Evolutionary conservation across 768 basidiomycete species (phyloP).

Genomic region (Tephrocybe sp.): DNA sequence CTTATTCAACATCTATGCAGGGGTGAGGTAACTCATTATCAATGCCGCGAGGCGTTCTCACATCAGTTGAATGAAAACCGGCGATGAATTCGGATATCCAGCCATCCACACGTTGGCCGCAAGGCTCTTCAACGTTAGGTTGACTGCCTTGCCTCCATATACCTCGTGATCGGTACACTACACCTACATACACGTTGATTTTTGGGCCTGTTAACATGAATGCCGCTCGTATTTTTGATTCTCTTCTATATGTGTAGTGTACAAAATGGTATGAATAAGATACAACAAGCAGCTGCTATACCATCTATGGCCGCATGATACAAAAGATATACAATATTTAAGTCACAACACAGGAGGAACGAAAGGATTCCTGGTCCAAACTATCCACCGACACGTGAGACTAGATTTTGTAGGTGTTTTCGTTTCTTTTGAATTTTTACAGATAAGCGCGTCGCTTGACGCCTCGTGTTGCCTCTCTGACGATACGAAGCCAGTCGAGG

Average conservation of each 20-base stretch:
- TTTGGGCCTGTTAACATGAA: too few relatives aligned
- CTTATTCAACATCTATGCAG: constrained; percentile 36
- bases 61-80: constrained; percentile 45
- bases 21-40: constrained; percentile 95
- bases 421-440: constrained; percentile 20
- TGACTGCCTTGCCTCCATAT: too few relatives aligned
- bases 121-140: too few relatives aligned
- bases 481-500: constrained; percentile 58
- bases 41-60: constrained; percentile 87
- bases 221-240: constrained; percentile 8
- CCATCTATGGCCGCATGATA: constrained; percentile 19
- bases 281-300: constrained; percentile 20
- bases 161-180: too few relatives aligned
- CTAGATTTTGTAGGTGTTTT: neutral
- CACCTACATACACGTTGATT: too few relatives aligned
- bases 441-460: constrained; percentile 51
- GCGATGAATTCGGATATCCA: constrained; percentile 15
- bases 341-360: constrained; percentile 12
- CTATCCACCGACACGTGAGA: constrained; percentile 8
- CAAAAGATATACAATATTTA: constrained; percentile 31
- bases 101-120: too few relatives aligned
- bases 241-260: constrained; percentile 16
- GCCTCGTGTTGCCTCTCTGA: constrained; percentile 62
- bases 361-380: neutral
- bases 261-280: constrained; percentile 14